Percentiles rank a stretch among this genome's conserved stretches.
Evolutionary conservation across 1,284 basidiomycete genomes (phyloP).

Genomic region (Rhodotorula sp.): DNA sequence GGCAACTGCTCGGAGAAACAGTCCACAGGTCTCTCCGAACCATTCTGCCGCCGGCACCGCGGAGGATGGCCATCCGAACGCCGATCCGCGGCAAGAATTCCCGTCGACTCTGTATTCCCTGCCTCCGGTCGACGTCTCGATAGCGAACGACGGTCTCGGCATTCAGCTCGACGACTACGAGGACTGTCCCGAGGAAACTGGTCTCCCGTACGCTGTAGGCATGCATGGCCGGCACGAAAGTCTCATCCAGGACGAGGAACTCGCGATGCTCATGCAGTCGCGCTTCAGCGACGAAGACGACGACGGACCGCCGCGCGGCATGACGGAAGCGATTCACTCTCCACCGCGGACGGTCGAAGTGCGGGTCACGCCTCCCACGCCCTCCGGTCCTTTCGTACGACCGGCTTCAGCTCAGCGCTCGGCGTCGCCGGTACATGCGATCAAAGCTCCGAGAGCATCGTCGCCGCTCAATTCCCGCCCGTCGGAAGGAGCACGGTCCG

Average conservation of each 20-base stretch:
- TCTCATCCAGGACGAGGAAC: conserved; percentile 27
- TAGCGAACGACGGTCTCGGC: conserved; percentile 7
- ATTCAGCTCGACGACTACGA: conserved; percentile 44
- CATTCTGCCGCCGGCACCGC: not conserved
- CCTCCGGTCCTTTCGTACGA: not conserved
- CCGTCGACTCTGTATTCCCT: not conserved
- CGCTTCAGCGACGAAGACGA: conserved; percentile 36
- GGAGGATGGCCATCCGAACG: not conserved
- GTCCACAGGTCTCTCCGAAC: not conserved
- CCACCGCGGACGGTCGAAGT: conserved; percentile 2
- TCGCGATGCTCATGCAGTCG: conserved; percentile 35
- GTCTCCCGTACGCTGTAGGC: not conserved
- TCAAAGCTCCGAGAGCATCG: not conserved
- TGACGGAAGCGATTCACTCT: not conserved
- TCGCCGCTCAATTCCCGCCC: conserved; percentile 14
- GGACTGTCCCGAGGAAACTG: conserved; percentile 40
- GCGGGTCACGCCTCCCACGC: not conserved
- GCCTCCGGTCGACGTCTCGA: not conserved
- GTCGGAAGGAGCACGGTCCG: not conserved
- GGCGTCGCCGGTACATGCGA: not conserved
- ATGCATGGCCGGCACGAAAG: not conserved
- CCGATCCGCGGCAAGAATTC: not conserved
- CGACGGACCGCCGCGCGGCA: not conserved
- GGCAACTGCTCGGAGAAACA: conserved; percentile 40
- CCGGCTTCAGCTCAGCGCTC: not conserved